phyloP scores from a whole-genome alignment of 2,329 filamentous ascomycete genomes.

The Pyricularia pennisetigena region DNA sequence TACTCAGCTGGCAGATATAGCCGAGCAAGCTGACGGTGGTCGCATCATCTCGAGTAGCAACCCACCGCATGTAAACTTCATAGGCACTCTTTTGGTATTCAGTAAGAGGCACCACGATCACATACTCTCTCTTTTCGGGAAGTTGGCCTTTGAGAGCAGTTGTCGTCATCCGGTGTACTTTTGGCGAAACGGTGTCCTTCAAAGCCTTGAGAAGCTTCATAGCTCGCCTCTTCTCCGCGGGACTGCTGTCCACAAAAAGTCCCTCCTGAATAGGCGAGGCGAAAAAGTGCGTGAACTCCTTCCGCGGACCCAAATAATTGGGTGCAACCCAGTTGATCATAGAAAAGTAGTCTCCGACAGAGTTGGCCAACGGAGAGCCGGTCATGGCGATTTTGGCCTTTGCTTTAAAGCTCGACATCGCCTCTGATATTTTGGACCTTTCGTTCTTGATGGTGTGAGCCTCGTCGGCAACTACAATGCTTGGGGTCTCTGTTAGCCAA shows the following conservation, averaged over 20 bases:
- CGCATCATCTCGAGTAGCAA: not conserved
- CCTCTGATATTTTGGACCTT: constrained; percentile 36
- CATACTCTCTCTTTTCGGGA: constrained; percentile 70
- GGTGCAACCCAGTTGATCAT: constrained; percentile 85
- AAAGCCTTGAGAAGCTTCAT: constrained; percentile 61
- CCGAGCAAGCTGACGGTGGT: constrained; percentile 16
- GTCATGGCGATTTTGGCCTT: constrained; percentile 72
- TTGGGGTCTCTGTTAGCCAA: constrained; percentile 50
- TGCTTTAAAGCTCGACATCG: constrained; percentile 52
- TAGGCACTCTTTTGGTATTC: constrained; percentile 56
- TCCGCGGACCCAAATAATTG: constrained; percentile 58
- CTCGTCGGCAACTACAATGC: constrained; percentile 75
- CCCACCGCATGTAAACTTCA: constrained; percentile 26
- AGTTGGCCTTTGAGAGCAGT: constrained; percentile 53
- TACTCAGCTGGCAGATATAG: constrained; percentile 31
- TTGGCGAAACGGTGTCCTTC: constrained; percentile 62
- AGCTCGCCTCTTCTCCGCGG: constrained; percentile 43
- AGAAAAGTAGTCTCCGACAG: constrained; percentile 72
- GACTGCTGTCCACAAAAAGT: constrained; percentile 53
- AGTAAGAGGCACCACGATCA: constrained; percentile 65
- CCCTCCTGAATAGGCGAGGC: constrained; percentile 64
- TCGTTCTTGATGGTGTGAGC: constrained; percentile 71
- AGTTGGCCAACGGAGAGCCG: constrained; percentile 78
- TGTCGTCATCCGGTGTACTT: constrained; percentile 68
- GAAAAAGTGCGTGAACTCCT: constrained; percentile 63